Evolutionary conservation across 1,139 yeast genomes (phyloP).

Genomic region (Blastobotrys raffinosifermentans): DNA sequence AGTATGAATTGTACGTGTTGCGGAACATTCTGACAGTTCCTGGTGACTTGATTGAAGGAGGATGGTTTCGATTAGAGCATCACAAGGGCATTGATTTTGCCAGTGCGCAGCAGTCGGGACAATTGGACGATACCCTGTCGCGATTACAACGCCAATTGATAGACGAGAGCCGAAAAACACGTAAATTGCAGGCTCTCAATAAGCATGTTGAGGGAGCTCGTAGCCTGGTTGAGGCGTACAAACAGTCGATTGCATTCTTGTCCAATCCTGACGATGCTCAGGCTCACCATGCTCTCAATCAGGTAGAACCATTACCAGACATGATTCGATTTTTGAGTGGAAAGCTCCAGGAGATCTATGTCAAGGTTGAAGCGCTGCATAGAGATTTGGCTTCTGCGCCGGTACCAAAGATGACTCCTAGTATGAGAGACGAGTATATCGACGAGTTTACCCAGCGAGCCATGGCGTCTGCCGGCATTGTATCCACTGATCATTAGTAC

Average conservation of each 20-base stretch:
- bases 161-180: neutral
- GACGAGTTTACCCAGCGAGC: neutral
- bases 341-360: neutral
- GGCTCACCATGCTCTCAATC: neutral
- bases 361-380: neutral
- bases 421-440: neutral
- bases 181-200: neutral
- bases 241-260: neutral
- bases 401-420: too few relatives aligned
- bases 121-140: neutral
- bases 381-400: neutral
- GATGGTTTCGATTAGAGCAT: slow-evolving; percentile 63
- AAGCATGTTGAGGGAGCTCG: neutral
- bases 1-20: slow-evolving; percentile 74
- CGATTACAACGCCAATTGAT: neutral
- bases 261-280: neutral
- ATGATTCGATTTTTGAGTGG: neutral
- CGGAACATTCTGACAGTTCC: slow-evolving; percentile 75
- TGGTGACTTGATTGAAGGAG: slow-evolving; percentile 55
- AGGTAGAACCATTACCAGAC: neutral
- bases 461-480: neutral
- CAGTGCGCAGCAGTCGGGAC: slow-evolving; percentile 6
- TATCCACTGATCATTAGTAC: too few relatives aligned
- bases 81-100: slow-evolving; percentile 50
- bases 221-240: neutral